Base-by-base conservation (phyloP, 2,329 filamentous ascomycete species). In the Cercospora nicotianae region DNA sequence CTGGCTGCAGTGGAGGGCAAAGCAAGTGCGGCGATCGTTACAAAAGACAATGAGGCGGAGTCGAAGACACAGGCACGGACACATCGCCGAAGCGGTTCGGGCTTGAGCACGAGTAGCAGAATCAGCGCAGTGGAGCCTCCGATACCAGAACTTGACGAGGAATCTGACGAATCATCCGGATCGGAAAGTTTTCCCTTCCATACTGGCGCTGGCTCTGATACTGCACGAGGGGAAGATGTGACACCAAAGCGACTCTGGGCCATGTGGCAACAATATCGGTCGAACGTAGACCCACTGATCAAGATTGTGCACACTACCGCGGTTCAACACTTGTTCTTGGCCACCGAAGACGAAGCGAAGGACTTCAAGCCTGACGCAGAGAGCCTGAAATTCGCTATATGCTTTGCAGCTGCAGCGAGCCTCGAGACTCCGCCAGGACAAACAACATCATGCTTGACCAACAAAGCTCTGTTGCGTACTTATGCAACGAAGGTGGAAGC, bases 351-450 rank as follows among this genome's bases (percentile, higher is more conserved):
- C 8, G 65, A 70, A 28, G 8, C 63, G 7, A 62, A 60, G 13
- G 23, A 63, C 12, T 12, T 64, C 7, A 28, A 55, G 13, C 26
- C 61, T n/a, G 69, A 70, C n/a, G 63, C 67, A 13, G 60, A 67
- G 62, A 65, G 66, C 33, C 57, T 72, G 9, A 69, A 68, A 26
- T 71, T 65, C 16, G 71, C 71, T 8, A 67, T 72, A 8, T 71
- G 67, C 64, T 72, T 71, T 45, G 69, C 69, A 16, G 68, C 71
- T 9, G 69, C 71, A n/a, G 61, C 66, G 4, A 71, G 66, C 42
- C 66, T 70, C 4, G 66, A 67, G 18, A 64, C 58, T 3, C 53
- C 65, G 16, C 42, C 63, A 6, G 62, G 23, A 16, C 53, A 62
- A n/a, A 58, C 65, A 0, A 67, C 66, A 5, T 31, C 67, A 20